Base-by-base conservation (phyloP, 805 yeast species). In the Metschnikowia picachoensis region DNA sequence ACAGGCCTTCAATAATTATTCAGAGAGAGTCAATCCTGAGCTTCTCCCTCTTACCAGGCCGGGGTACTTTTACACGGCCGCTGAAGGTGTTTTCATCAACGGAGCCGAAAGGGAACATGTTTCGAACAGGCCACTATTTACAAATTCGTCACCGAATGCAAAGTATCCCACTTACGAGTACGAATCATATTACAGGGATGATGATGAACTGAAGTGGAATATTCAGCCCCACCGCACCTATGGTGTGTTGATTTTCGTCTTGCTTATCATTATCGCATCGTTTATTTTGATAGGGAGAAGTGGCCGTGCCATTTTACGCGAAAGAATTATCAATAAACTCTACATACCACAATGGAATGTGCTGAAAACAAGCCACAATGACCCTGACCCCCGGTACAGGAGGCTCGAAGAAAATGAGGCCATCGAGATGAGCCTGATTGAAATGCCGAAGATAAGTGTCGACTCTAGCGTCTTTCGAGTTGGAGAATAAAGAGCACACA, bases 81-180 rank as follows among this genome's bases (percentile, higher is more conserved):
- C 78, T 0, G 74, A 79, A 0, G 71, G 69, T 15, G 61, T 72
- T 4, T 78, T 73, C 54, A 65, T 69, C 25, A 67, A 67, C 47
- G 88, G 88, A 3, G 79, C 82, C 13, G 87, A 82, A 55, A 64
- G 61, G 8, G 57, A 55, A 3, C 75, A 71, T 2, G 52, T 76
- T 0, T 39, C 53, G 0, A 41, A 62, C 10, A 61, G 87, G 38
- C 86, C 85, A 0, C 56, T 42, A 2, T 78, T 66, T 49, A 39
- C 50, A 2, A 39, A 46, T 6, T 63, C 64, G 6, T 28, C 45
- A 3, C 44, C 44, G 4, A 57, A 46, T 10, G 48, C 43, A 5
- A 50, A 46, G 16, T 60, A 58, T 40, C 57, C 56, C 9, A 54
- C 61, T 43, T 66, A 46, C 43, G 70, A 66, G 50, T 67, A 66